Conservation (phyloP, 345 rosid species). For the Populus davidiana region DNA sequence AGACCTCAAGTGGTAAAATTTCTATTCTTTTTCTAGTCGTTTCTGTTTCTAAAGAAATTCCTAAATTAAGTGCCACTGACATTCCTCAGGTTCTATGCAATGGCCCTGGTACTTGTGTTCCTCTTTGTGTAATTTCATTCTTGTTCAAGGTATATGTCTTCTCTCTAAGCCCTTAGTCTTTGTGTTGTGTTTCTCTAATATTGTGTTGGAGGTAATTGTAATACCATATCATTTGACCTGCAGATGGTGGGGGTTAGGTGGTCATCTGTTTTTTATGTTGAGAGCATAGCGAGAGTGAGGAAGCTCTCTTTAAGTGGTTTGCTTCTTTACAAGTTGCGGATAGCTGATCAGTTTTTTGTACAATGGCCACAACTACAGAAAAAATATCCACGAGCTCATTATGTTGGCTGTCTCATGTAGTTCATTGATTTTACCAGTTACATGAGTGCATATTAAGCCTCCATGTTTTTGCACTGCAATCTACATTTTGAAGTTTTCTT, state of each 20-base stretch:
- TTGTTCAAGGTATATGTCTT: conserved; percentile 59
- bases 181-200: neutral
- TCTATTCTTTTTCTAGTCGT: neutral
- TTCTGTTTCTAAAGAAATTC: conserved; percentile 1
- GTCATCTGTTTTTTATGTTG: conserved; percentile 76
- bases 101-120: conserved; percentile 96
- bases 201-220: neutral
- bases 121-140: conserved; percentile 74
- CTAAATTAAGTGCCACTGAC: neutral
- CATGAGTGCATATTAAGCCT: neutral
- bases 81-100: conserved; percentile 74
- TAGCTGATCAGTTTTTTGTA: conserved; percentile 83
- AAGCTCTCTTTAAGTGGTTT: conserved; percentile 85
- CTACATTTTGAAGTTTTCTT: neutral
- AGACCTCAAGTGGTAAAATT: conserved; percentile 80
- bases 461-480: neutral
- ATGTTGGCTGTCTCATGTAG: conserved; percentile 85
- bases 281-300: conserved; percentile 89
- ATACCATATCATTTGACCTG: conserved; percentile 10
- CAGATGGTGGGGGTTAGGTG: conserved; percentile 79
- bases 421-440: neutral
- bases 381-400: conserved; percentile 60
- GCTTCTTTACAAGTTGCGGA: conserved; percentile 63
- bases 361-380: conserved; percentile 85
- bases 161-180: neutral